These are phyloP conservation scores for Eragrostis curvula DNA, from an alignment of 176 grass and related monocot genomes.

Conservation along the genomic window DNA sequence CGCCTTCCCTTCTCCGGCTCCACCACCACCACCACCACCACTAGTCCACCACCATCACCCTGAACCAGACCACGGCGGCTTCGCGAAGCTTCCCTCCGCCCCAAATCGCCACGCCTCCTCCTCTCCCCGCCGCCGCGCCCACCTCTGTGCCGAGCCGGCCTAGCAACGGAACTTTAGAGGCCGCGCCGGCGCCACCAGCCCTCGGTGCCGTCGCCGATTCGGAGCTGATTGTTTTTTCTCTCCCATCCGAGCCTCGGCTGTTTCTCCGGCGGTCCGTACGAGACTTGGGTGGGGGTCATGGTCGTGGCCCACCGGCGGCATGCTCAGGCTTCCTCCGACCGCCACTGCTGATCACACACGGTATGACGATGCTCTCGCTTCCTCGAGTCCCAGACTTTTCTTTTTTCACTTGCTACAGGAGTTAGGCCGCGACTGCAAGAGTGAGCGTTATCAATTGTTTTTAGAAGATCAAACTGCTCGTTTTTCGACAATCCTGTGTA, in stretches of 20 bases:
- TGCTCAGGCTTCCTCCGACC: conserved; percentile 6
- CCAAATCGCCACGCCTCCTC: conserved; percentile 16
- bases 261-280: not conserved
- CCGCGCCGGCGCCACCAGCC: not conserved
- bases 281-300: conserved; percentile 12
- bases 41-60: too few relatives aligned
- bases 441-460: not conserved
- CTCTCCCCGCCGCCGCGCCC: not conserved
- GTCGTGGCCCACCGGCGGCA: conserved; percentile 6
- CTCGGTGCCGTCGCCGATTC: conserved; percentile 2
- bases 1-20: too few relatives aligned
- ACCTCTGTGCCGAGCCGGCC: not conserved
- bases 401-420: not conserved
- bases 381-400: not conserved
- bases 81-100: conserved; percentile 40
- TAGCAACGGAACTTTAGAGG: not conserved
- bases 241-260: not conserved
- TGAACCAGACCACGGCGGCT: not conserved
- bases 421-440: not conserved
- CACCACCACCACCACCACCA: conserved; percentile 5
- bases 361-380: conserved; percentile 38
- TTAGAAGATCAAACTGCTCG: too few relatives aligned
- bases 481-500: too few relatives aligned
- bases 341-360: not conserved
- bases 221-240: not conserved